Conservation (phyloP, 768 basidiomycete genomes). For the Rhizopogon vinicolor region DNA sequence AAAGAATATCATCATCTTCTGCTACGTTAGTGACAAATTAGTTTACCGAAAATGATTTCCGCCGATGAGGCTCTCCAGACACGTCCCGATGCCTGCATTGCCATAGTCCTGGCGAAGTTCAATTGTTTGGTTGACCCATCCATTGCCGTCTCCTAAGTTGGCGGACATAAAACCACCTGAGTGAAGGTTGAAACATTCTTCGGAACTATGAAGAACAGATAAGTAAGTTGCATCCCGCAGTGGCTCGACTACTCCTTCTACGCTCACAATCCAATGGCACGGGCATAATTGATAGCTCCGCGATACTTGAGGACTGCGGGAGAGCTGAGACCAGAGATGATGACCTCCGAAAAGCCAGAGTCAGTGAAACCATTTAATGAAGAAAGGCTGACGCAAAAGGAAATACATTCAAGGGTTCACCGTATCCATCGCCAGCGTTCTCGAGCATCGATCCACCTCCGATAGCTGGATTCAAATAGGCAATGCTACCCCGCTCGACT, state of each 20-base stretch:
- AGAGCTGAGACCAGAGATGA: constrained; percentile 63
- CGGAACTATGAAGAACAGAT: constrained; percentile 21
- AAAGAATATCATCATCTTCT: background rate
- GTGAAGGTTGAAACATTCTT: constrained; percentile 36
- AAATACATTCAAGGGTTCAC: constrained; percentile 41
- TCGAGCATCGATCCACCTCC: constrained; percentile 42
- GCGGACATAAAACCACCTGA: constrained; percentile 34
- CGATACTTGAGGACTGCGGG: constrained; percentile 48
- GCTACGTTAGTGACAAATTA: background rate
- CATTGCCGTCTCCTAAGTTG: constrained; percentile 45
- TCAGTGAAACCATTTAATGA: background rate
- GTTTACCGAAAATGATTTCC: constrained; percentile 45
- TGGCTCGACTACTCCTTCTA: background rate
- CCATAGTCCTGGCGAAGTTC: constrained; percentile 44
- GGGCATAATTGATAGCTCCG: constrained; percentile 57
- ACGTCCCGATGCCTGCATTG: constrained; percentile 32
- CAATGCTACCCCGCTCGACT: constrained; percentile 6
- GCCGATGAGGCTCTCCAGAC: constrained; percentile 39
- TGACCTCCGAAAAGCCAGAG: constrained; percentile 34
- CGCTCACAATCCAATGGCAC: constrained; percentile 58
- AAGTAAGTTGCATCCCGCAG: background rate
- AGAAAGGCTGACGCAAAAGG: background rate
- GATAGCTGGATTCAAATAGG: constrained; percentile 30
- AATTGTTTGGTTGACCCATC: constrained; percentile 37
- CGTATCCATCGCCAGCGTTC: constrained; percentile 32